These are phyloP conservation scores for Irpex rosettiformis DNA, from an alignment of 1,284 basidiomycete genomes.

Conservation along the genomic window DNA sequence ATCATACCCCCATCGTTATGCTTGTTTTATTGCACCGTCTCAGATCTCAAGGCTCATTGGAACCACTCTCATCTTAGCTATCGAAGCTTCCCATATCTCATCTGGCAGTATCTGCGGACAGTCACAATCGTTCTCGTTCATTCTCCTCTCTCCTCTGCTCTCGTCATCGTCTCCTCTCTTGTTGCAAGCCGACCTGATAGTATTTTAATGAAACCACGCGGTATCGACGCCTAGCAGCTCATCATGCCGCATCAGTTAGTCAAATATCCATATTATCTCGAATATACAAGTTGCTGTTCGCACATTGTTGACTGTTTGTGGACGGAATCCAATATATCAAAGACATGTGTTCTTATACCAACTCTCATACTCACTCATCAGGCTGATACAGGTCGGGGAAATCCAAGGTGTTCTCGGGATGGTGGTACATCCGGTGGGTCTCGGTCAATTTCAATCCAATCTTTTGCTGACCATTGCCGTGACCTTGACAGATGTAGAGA, in stretches of 20 bases:
- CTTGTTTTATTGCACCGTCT: background rate
- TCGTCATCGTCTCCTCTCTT: background rate
- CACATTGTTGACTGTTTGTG: no score
- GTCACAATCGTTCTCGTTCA: background rate
- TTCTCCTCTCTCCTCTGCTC: background rate
- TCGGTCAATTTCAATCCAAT: no score
- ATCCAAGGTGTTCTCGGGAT: no score
- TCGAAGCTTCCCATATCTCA: background rate
- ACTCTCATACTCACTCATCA: no score
- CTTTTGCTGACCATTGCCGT: no score
- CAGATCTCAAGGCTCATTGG: background rate
- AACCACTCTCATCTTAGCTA: background rate
- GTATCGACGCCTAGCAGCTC: background rate
- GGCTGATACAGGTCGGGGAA: no score
- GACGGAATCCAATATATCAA: no score
- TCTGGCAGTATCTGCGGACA: constrained; percentile 1
- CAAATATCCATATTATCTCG: background rate
- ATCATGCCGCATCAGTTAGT: background rate
- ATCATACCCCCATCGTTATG: background rate
- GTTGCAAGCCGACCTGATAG: constrained; percentile 1
- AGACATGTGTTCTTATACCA: no score
- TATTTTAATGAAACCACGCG: background rate
- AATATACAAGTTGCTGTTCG: background rate
- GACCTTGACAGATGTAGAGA: no score
- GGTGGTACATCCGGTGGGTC: no score